Evolutionary conservation across 2,329 filamentous ascomycete genomes (phyloP), one percentile per base, ranked within the genome.

Genomic region (Colletotrichum orchidophilum): DNA sequence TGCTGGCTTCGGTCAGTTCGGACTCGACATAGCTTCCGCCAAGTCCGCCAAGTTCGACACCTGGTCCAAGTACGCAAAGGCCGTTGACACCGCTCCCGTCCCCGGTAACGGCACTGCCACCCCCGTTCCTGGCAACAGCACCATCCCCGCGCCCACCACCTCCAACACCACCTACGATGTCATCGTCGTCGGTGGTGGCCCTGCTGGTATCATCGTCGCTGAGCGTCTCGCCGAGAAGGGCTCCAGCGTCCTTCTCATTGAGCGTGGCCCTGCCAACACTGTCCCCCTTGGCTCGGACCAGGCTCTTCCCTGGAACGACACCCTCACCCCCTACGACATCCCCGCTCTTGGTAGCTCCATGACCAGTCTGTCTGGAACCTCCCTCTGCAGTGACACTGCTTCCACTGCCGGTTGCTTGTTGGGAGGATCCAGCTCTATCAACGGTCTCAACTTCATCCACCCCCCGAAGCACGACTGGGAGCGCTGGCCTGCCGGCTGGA

Each of bases 121-220:
- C n/a, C 73, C 62, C 9, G 75, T 63, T n/a, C 70, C 71, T 42
- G 67, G 71, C 59, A 77, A 75, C 74, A 69, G 60, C 70, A 77
- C 77, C 13, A 70, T 74, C 26, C 76, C 77, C 35, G 55, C 57
- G 11, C 64, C 64, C 57, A 58, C 52, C 8, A 73, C 70, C 42
- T 77, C 76, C 71, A 82, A 81, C 75, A 67, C 72, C 1, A 82
- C 81, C 2, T 83, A 81, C 70, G 81, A 83, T 60, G 81, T 81
- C 61, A 83, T 83, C 21, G 78, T 83, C 11, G 81, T 80, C 1
- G 81, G 81, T 49, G 81, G 77, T 27, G 81, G 81, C 21, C 77
- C 80, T 13, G 77, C 80, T 5, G 81, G 81, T 27, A 75, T 83
- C 67, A 75, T 82, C 24, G 76, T 77, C 1, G 80, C 81, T 3